phyloP scores from a whole-genome alignment of 2,329 filamentous ascomycete species.

The Acrocalymma vagum region DNA sequence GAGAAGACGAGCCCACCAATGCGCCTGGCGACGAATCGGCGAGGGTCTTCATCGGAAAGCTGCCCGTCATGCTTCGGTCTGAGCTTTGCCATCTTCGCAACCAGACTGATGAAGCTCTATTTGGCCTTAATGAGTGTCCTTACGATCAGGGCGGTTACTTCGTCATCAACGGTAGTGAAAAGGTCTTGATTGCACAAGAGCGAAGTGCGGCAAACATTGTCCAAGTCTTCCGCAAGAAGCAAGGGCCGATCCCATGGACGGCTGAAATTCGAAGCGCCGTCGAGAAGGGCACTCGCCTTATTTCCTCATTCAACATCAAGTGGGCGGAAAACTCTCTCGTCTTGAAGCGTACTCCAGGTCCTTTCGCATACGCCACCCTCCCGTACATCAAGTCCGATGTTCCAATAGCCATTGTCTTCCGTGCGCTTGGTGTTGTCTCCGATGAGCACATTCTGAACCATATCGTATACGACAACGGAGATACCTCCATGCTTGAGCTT shows the following conservation, averaged over 20 bases:
- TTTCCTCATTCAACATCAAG: constrained; percentile 92
- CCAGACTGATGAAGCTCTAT: constrained; percentile 84
- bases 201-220: constrained; percentile 98
- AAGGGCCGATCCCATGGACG: constrained; percentile 90
- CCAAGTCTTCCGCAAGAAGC: constrained; percentile 98
- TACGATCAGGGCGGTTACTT: constrained; percentile 99
- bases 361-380: constrained; percentile 87
- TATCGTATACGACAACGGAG: constrained; percentile 94
- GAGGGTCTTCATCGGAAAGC: constrained; percentile 89
- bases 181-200: constrained; percentile 97
- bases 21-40: constrained; percentile 69
- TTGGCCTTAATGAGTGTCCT: constrained; percentile 93
- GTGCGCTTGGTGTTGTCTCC: constrained; percentile 92
- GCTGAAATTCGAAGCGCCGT: constrained; percentile 96
- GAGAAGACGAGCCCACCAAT: constrained; percentile 55
- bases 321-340: constrained; percentile 85
- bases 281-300: constrained; percentile 93
- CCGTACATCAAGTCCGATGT: constrained; percentile 95
- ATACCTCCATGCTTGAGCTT: constrained; percentile 98
- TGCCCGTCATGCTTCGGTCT: constrained; percentile 98
- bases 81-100: constrained; percentile 91
- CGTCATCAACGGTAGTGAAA: constrained; percentile 98
- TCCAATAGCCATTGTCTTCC: constrained; percentile 94
- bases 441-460: constrained; percentile 98
- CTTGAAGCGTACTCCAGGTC: constrained; percentile 81